Evolutionary conservation across 129 eudicot genomes (phyloP).

Genomic region (Heracleum sosnowskyi): DNA sequence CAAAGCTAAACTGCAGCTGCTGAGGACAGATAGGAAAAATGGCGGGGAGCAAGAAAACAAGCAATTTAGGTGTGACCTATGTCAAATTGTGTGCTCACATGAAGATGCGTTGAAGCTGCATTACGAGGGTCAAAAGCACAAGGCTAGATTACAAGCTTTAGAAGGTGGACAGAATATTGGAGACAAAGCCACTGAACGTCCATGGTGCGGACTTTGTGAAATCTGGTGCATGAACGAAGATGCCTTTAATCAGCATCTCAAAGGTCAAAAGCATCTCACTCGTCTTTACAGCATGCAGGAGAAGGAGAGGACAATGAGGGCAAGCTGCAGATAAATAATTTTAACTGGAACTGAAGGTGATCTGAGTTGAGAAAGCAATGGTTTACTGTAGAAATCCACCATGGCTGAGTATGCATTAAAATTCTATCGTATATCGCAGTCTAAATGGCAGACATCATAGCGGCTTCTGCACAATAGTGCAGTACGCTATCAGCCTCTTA

Average conservation of each 20-base stretch:
- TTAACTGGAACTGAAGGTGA: neutral
- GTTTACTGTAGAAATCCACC: neutral
- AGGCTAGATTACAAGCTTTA: conserved; percentile 8
- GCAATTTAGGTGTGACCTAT: conserved; percentile 19
- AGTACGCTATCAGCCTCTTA: neutral
- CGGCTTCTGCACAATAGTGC: neutral
- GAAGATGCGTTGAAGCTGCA: conserved; percentile 21
- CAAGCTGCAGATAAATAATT: neutral
- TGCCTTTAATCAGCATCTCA: conserved; percentile 16
- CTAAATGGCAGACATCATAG: neutral
- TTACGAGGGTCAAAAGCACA: conserved; percentile 24
- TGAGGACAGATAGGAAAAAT: conserved; percentile 1
- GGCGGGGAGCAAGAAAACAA: neutral
- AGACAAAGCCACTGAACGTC: conserved; percentile 7
- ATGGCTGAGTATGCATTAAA: neutral
- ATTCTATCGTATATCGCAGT: neutral
- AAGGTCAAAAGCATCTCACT: conserved; percentile 19
- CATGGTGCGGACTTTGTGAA: conserved; percentile 23
- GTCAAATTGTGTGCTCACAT: conserved; percentile 27
- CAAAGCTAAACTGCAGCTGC: conserved; percentile 18
- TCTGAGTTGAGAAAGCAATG: neutral
- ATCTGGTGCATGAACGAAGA: conserved; percentile 28
- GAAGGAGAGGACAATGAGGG: neutral
- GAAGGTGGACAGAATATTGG: conserved; percentile 4
- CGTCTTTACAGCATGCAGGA: conserved; percentile 1